Conservation (phyloP, 495 filamentous ascomycete genomes). For the Penicillium atrosanguineum region DNA sequence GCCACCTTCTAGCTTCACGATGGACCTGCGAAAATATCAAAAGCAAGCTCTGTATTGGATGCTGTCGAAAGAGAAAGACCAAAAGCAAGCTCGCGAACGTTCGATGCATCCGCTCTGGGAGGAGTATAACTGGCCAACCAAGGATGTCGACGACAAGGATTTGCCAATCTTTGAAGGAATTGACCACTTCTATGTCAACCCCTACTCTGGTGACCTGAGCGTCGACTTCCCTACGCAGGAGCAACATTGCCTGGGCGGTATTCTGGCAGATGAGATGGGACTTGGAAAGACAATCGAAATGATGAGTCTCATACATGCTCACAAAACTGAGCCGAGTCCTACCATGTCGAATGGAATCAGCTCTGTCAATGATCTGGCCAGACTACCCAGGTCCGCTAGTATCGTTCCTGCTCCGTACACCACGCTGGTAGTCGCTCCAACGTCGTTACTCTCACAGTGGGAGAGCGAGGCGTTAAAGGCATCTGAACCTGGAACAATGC, state of each 20-base stretch:
- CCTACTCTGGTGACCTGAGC: conserved; percentile 94
- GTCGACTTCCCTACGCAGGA: conserved; percentile 89
- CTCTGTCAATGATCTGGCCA: conserved; percentile 56
- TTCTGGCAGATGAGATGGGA: conserved; percentile 90
- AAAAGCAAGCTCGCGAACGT: conserved; percentile 58
- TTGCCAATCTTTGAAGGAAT: conserved; percentile 62
- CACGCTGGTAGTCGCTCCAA: conserved; percentile 91
- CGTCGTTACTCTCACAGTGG: conserved; percentile 93
- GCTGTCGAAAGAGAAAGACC: conserved; percentile 85
- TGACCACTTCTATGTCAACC: conserved; percentile 86
- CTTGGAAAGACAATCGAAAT: conserved; percentile 97
- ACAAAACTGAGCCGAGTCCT: conserved; percentile 57
- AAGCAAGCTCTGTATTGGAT: conserved; percentile 96
- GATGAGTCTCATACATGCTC: conserved; percentile 86
- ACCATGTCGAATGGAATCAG: conserved; percentile 31
- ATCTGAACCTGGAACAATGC: conserved; percentile 76
- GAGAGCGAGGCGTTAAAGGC: conserved; percentile 91
- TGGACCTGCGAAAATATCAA: conserved; percentile 89
- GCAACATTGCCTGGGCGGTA: conserved; percentile 90
- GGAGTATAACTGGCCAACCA: conserved; percentile 84
- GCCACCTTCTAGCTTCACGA: conserved; percentile 73
- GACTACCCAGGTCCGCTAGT: conserved; percentile 52
- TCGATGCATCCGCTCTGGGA: conserved; percentile 99
- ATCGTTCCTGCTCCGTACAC: conserved; percentile 77
- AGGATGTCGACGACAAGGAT: conserved; percentile 80